Evolutionary conservation across 2,329 filamentous ascomycete species (phyloP).

Genomic region (Phaeosphaeria sp.): DNA sequence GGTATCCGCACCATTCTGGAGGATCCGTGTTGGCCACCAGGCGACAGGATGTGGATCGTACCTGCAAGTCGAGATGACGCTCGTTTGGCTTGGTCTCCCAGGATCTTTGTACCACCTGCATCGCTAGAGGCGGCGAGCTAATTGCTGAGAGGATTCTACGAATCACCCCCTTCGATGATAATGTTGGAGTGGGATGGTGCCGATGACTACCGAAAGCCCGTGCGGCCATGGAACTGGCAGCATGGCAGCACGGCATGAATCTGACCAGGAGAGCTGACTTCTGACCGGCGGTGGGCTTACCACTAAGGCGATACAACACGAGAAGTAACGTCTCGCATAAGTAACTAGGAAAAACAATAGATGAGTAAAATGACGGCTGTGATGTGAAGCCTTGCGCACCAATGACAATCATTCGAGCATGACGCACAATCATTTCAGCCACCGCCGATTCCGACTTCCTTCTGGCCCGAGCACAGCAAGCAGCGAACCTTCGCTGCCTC

Average conservation of each 20-base stretch:
- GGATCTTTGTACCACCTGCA: constrained; percentile 37
- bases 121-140: constrained; percentile 20
- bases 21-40: not conserved
- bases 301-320: constrained; percentile 40
- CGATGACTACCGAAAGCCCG: constrained; percentile 38
- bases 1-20: constrained; percentile 16
- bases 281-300: constrained; percentile 28
- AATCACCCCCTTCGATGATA: constrained; percentile 18
- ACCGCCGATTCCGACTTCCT: constrained; percentile 46
- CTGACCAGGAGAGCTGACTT: constrained; percentile 35
- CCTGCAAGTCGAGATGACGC: not conserved
- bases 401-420: constrained; percentile 41
- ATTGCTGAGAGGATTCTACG: constrained; percentile 30
- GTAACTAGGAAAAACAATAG: constrained; percentile 36
- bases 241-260: constrained; percentile 39
- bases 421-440: constrained; percentile 50
- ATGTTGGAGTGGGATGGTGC: constrained; percentile 25
- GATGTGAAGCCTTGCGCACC: constrained; percentile 32
- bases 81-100: constrained; percentile 8
- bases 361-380: constrained; percentile 34
- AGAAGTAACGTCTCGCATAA: constrained; percentile 39
- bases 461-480: constrained; percentile 46
- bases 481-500: constrained; percentile 46
- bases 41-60: not conserved
- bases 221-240: constrained; percentile 36